Evolutionary conservation across 441 rosid genomes (phyloP), one percentile per base, ranked within the genome.

Genomic region (Populus hybrid): DNA sequence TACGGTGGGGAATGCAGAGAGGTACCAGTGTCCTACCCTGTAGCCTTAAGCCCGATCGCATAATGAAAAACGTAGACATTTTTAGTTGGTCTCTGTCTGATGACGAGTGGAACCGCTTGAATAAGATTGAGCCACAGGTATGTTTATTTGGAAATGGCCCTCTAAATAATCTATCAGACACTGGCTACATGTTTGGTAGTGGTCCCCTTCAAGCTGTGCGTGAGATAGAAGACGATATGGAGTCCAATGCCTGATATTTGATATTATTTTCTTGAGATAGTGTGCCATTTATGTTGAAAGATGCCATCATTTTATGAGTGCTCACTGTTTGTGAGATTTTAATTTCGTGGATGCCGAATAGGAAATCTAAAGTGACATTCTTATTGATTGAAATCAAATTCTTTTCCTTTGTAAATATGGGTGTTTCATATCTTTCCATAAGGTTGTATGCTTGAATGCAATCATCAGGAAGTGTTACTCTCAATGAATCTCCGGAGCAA

Each of bases 21-120:
- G 91, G 90, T 67, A 89, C 89, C 24, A 87, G 89, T 81, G 92
- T 89, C 28, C 83, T 89, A 72, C 92, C 92, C 16, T 89, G 89
- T 76, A 87, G 92, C 87, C 82, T 89, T 69, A 89, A 85, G 73
- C 84, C 89, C 0, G 90, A 86, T 35, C 86, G 90, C 59, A 89
- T 87, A 79, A 85, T 82, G 79, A 85, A 86, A 80, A 89, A 85
- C 71, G 80, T 87, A 0, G 89, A 86, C 73, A 87, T 87, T 63
- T 86, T 86, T 68, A 81, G 73, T 63, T 87, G 90, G 92, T 81
- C 82, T 11, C 78, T 87, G 46, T 87, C 90, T 0, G 88, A 86
- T 38, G 82, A 83, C 0, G 90, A 89, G 76, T 86, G 84, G 88
- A 82, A 83, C 36, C 76, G 77, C 46, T 74, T 88, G 83, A 88